phyloP scores from a whole-genome alignment of 805 yeast species.

The Pichia manshurica region DNA sequence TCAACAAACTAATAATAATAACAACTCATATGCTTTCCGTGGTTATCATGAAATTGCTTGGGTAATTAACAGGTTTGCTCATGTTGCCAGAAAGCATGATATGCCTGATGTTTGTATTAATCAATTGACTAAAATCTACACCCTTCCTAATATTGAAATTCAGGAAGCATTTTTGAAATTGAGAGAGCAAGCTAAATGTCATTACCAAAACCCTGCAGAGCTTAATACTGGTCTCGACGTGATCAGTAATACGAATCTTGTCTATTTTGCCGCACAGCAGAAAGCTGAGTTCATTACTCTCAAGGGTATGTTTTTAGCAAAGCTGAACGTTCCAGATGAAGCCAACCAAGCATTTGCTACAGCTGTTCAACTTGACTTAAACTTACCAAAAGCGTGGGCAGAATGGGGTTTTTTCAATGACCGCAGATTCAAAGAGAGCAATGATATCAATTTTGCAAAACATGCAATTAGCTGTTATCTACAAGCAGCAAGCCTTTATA shows the following conservation, averaged over 20 bases:
- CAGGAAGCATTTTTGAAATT: slow-evolving; percentile 95
- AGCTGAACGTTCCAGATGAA: slow-evolving; percentile 82
- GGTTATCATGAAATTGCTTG: slow-evolving; percentile 99
- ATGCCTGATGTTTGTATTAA: slow-evolving; percentile 95
- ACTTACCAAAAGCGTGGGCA: slow-evolving; percentile 97
- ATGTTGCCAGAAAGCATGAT: slow-evolving; percentile 93
- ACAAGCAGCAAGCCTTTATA: slow-evolving; percentile 96
- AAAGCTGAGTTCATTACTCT: slow-evolving; percentile 96
- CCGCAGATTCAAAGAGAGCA: slow-evolving; percentile 72
- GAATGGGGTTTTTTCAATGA: slow-evolving; percentile 99
- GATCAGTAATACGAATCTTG: slow-evolving; percentile 91
- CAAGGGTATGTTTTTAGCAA: slow-evolving; percentile 96
- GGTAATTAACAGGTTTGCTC: slow-evolving; percentile 97
- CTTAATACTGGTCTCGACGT: slow-evolving; percentile 94
- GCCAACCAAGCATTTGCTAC: slow-evolving; percentile 98
- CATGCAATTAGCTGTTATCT: slow-evolving; percentile 93
- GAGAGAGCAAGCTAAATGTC: slow-evolving; percentile 97
- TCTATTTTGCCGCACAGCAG: slow-evolving; percentile 94
- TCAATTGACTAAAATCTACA: slow-evolving; percentile 88
- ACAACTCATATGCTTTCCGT: slow-evolving; percentile 90
- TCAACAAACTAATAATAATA: slow-evolving; percentile 67
- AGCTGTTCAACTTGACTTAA: slow-evolving; percentile 92
- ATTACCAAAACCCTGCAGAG: slow-evolving; percentile 86
- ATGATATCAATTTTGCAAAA: slow-evolving; percentile 76
- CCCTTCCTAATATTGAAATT: slow-evolving; percentile 93